Conservation (phyloP, 2,329 filamentous ascomycete genomes). For the Ascosphaera apis region DNA sequence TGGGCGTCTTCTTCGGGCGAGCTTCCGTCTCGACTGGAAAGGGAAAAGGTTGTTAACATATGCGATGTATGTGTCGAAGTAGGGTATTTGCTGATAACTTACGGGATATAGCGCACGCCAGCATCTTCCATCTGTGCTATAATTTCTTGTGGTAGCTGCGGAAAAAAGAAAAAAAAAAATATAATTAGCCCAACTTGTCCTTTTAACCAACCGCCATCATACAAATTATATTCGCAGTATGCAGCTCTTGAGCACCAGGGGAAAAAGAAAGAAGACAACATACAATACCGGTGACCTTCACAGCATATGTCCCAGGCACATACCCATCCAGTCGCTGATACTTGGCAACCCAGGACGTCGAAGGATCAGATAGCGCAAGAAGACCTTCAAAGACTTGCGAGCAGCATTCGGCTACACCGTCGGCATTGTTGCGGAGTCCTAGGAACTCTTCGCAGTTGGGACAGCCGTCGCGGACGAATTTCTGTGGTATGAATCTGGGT, state of each 20-base stretch:
- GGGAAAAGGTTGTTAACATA: no score
- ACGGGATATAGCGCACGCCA: slow-evolving; percentile 38
- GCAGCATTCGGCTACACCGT: slow-evolving; percentile 77
- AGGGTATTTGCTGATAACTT: no score
- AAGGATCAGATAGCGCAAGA: slow-evolving; percentile 64
- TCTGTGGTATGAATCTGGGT: slow-evolving; percentile 27
- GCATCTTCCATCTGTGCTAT: slow-evolving; percentile 32
- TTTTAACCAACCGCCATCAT: no score
- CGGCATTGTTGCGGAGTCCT: slow-evolving; percentile 52
- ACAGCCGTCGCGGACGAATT: slow-evolving; percentile 70
- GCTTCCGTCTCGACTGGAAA: no score
- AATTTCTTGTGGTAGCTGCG: slow-evolving; percentile 32
- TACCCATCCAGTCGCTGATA: slow-evolving; percentile 86
- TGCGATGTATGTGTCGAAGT: no score
- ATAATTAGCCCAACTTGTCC: no score
- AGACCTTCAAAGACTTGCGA: slow-evolving; percentile 90
- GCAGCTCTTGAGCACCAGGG: neutral
- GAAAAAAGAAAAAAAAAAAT: neutral
- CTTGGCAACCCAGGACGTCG: slow-evolving; percentile 77
- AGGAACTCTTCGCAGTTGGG: slow-evolving; percentile 94
- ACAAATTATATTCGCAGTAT: no score
- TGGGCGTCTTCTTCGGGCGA: no score
- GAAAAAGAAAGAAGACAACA: slow-evolving; percentile 10
- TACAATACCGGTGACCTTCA: slow-evolving; percentile 70
- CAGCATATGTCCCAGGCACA: slow-evolving; percentile 73